Evolutionary conservation across 176 grass and related monocot genomes (phyloP).

Genomic region (Tillandsia fasciculata): DNA sequence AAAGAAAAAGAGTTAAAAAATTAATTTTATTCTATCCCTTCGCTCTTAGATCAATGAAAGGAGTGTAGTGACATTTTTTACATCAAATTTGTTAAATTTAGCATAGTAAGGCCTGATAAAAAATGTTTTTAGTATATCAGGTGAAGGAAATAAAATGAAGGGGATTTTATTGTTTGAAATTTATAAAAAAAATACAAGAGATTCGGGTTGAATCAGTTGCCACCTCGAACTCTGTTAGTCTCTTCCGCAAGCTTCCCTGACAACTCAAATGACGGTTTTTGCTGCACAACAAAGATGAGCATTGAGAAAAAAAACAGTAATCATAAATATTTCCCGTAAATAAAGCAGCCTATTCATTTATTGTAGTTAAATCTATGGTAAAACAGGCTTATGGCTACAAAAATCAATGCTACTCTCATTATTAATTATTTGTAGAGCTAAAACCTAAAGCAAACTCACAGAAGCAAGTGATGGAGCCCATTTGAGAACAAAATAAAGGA

Average conservation of each 20-base stretch:
- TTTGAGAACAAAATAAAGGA: background rate
- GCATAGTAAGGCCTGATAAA: too few relatives aligned
- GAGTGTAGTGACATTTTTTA: too few relatives aligned
- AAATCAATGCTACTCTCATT: background rate
- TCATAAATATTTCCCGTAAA: background rate
- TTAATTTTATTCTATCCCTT: too few relatives aligned
- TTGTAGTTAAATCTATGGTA: too few relatives aligned
- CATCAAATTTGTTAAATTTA: too few relatives aligned
- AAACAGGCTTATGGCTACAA: background rate
- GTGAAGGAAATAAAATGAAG: background rate
- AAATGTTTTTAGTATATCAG: too few relatives aligned
- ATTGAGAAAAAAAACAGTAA: slow-evolving; percentile 10
- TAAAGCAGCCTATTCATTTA: background rate
- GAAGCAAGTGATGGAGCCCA: background rate
- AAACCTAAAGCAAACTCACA: background rate
- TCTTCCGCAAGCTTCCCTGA: slow-evolving; percentile 98
- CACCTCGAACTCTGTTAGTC: slow-evolving; percentile 92
- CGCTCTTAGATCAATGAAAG: too few relatives aligned
- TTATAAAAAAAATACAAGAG: slow-evolving; percentile 5
- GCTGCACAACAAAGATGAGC: slow-evolving; percentile 32
- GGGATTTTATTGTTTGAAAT: background rate
- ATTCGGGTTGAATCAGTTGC: slow-evolving; percentile 4
- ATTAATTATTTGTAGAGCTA: background rate
- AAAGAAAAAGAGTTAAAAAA: too few relatives aligned
- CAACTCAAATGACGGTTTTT: slow-evolving; percentile 95